These are phyloP conservation scores for Schizosaccharomyces cryophilus DNA, from an alignment of 805 yeast species.

Conservation along the genomic window DNA sequence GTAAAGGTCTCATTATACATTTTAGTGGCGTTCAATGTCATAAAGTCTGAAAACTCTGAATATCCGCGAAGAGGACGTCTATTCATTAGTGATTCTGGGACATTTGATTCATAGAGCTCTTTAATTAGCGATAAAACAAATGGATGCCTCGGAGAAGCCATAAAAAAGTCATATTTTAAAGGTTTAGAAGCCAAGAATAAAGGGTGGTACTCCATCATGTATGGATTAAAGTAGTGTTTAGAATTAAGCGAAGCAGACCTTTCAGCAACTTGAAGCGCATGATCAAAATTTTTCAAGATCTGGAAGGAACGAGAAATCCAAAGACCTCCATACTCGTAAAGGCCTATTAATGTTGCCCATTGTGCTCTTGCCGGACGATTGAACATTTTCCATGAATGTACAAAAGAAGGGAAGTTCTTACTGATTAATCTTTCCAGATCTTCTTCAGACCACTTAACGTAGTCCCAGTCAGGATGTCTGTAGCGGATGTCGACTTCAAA, in stretches of 20 bases:
- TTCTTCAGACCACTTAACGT: neutral
- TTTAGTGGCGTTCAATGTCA: neutral
- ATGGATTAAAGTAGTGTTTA: neutral
- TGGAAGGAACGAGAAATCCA: neutral
- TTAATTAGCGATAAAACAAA: neutral
- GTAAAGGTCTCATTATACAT: neutral
- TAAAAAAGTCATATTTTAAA: neutral
- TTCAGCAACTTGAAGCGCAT: neutral
- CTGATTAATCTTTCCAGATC: neutral
- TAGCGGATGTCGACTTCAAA: neutral
- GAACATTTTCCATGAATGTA: neutral
- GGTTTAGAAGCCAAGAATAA: neutral
- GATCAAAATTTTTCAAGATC: neutral
- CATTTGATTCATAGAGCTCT: neutral
- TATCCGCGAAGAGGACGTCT: neutral
- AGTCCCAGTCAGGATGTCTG: neutral
- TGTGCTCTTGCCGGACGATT: neutral
- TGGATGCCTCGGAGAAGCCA: neutral
- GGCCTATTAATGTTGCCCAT: neutral
- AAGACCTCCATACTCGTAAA: neutral
- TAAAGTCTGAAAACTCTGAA: neutral
- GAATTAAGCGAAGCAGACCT: no score
- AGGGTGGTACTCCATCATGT: neutral
- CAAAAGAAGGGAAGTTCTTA: neutral
- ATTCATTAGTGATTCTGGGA: neutral